These are phyloP conservation scores for Acanthamoeba lenticulata DNA, from an alignment of 208 protist species.

Conservation along the genomic window DNA sequence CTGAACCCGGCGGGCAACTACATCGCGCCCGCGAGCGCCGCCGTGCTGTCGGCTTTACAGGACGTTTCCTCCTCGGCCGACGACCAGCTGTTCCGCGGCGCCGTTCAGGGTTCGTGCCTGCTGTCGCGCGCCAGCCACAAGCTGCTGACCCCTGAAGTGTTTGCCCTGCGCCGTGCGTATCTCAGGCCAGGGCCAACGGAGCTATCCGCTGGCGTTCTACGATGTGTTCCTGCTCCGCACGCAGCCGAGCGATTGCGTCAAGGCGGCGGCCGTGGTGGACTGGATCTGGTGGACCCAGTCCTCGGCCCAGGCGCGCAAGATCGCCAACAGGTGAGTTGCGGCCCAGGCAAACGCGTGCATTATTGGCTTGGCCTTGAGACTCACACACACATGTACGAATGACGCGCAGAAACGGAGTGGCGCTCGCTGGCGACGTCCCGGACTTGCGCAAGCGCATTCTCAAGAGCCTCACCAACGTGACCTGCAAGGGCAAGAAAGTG, in stretches of 20 bases:
- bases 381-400: too few relatives aligned
- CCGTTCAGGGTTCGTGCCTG: background rate
- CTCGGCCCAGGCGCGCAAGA: background rate
- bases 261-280: background rate
- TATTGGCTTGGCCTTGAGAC: too few relatives aligned
- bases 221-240: background rate
- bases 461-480: background rate
- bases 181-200: background rate
- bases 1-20: background rate
- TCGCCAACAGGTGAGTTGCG: background rate
- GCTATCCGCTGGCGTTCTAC: background rate
- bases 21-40: background rate
- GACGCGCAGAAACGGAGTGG: background rate
- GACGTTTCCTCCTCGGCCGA: background rate
- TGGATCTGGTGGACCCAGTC: slow-evolving; percentile 58
- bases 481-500: background rate
- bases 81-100: background rate
- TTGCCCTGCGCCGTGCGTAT: background rate
- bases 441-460: background rate
- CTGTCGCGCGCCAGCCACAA: too few relatives aligned
- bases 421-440: background rate
- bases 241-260: background rate
- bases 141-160: background rate
- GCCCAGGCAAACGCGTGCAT: background rate
- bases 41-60: background rate